These are phyloP conservation scores for Spizellomyces sp. DNA, from an alignment of 192 early-diverging fungal species.

Conservation along the genomic window DNA sequence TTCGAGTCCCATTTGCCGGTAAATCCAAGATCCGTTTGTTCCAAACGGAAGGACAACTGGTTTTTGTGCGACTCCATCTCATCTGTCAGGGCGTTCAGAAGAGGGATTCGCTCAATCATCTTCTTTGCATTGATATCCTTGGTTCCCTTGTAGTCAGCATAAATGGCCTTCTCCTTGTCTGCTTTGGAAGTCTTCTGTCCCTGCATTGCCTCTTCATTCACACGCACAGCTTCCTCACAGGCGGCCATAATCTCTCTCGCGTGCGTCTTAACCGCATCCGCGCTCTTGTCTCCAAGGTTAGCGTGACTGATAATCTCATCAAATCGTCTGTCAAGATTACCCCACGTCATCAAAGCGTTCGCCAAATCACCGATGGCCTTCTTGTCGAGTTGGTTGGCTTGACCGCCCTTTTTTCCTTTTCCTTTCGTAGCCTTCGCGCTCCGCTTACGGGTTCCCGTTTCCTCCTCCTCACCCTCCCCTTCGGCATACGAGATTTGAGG, in stretches of 20 bases:
- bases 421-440: conserved; percentile 24
- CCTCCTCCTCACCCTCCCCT: conserved; percentile 31
- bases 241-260: conserved; percentile 49
- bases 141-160: conserved; percentile 59
- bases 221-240: conserved; percentile 61
- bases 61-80: conserved; percentile 61
- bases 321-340: conserved; percentile 75
- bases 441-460: conserved; percentile 28
- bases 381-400: conserved; percentile 56
- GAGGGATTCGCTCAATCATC: conserved; percentile 72
- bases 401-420: conserved; percentile 28
- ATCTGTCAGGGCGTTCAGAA: conserved; percentile 67
- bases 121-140: conserved; percentile 84
- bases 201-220: conserved; percentile 31
- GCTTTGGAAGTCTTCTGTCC: conserved; percentile 34
- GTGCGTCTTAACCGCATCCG: conserved; percentile 49
- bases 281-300: conserved; percentile 63
- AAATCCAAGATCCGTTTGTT: conserved; percentile 10
- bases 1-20: conserved; percentile 22
- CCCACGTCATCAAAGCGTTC: conserved; percentile 80
- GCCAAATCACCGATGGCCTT: conserved; percentile 86
- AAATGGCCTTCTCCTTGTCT: conserved; percentile 39
- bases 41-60: conserved; percentile 74
- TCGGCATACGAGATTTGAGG: conserved; percentile 17
- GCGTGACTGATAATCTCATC: conserved; percentile 81